Base-by-base conservation (phyloP, 208 protist species). In the Phytomonas francai region DNA sequence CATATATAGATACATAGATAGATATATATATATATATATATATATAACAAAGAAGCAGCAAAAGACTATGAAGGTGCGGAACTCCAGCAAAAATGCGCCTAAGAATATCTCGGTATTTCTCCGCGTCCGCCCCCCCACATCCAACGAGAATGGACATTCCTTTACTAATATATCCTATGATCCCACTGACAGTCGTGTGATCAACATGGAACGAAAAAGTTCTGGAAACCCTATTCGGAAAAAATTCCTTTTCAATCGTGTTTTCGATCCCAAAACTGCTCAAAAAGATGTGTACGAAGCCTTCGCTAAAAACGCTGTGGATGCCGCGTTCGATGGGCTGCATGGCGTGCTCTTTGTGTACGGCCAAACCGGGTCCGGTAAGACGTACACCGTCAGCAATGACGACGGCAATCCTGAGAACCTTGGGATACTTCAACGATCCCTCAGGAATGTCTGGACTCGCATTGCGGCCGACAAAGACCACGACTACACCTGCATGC, bases 341-440 rank as follows among this genome's bases (percentile, higher is more conserved):
- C 88, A 97, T 70, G 91, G 89, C 42, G 84, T 95, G 14, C 75
- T 97, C 31, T 97, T 97, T 68, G 88, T 93, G 62, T 97, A 97
- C 72, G 91, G 91, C 22, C 91, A 97, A 72, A 97, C 91, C 31
- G 91, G 91, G 39, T 91, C 87, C 30, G 91, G 91, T 69, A 97
- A 97, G 70, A 95, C 91, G 58, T 97, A 88, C 73, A 97, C 91
- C 14, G 93, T 97, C 63, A 94, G 87, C 62, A 94, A 94, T 69
- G 80, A 96, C 3, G 89, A 93, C 70, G 39, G 39, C 16, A 49
- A 9, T 3, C 79, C 78, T 3, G 70, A 92, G n/a, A 86, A 92
- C 57, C 77, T 79, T 51, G 91, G 91, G 81, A 83, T 96, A 65
- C 66, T 96, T 69, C 89, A 96, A 77, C 87, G 91, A 74, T 63